Conservation (phyloP, 106 monocot genomes). For the Cymbidium sinense region DNA sequence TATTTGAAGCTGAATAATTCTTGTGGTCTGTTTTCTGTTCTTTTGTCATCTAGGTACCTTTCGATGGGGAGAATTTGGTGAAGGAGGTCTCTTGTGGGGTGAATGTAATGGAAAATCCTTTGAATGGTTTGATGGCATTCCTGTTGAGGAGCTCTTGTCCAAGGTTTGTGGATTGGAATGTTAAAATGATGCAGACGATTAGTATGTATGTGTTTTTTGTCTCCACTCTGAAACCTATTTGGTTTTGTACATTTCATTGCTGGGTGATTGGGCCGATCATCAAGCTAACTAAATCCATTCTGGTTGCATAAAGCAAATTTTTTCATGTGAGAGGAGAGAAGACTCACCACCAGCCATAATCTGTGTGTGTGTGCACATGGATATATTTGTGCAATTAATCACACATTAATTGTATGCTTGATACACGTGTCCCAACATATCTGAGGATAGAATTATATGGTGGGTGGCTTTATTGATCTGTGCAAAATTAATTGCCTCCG, state of each 20-base stretch:
- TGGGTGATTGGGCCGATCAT: neutral
- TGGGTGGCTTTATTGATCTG: too few species aligned
- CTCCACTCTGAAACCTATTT: neutral
- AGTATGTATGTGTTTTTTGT: neutral
- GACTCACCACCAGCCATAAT: too few species aligned
- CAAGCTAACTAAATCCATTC: neutral
- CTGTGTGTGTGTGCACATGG: neutral
- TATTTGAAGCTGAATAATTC: neutral
- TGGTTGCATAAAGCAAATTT: neutral
- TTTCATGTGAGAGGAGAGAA: too few species aligned
- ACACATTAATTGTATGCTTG: neutral
- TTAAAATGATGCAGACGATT: neutral
- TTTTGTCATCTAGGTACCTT: slow-evolving; percentile 54
- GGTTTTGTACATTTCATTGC: neutral
- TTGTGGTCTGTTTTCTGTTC: neutral
- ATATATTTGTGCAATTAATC: neutral
- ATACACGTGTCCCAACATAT: too few species aligned
- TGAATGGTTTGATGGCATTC: slow-evolving; percentile 88
- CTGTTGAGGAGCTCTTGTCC: slow-evolving; percentile 65
- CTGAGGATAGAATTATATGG: too few species aligned
- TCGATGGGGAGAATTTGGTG: slow-evolving; percentile 97
- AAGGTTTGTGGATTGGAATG: slow-evolving; percentile 43
- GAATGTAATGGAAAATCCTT: slow-evolving; percentile 86
- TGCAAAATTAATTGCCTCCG: too few species aligned
- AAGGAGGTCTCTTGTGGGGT: slow-evolving; percentile 92